Evolutionary conservation across 2,329 filamentous ascomycete species (phyloP), one percentile per base, ranked within the genome.

Genomic region (Paraconiothyrium sp.): DNA sequence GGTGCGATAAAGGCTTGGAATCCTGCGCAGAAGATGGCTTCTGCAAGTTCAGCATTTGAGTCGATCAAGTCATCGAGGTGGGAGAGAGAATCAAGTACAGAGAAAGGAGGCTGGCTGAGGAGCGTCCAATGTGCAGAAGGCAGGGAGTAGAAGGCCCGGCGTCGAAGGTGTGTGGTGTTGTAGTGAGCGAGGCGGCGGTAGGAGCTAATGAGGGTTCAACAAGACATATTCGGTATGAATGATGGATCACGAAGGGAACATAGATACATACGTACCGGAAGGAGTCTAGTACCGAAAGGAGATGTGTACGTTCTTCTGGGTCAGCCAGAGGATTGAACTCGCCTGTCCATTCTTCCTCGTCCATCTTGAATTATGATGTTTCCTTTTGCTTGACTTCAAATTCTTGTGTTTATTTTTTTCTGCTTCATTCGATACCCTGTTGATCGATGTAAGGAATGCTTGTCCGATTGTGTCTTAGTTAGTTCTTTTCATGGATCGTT

Each of bases 71-170:
- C 88, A 73, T 99, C 96, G 13, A 96, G 87, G 52, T 86, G 86
- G 67, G 90, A 87, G 39, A 99, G 86, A 0, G 89, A 92, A 39
- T 93, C 88, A 7, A 97, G 85, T 57, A 95, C 89, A 60, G 89
- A 91, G 82, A 98, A 96, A 0, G 94, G 94, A 0, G 92, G 89
- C 4, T 86, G 86, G 0, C 93, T 89, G 0, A 99, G 86, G 74
- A 97, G 85, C 72, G 91, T 87, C 89, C 93, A 95, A 76, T 99
- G 94, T 1, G 86, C 83, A 61, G 90, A 88, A 1, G 94, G 93
- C 6, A 99, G 85, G 9, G 93, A 92, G 78, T 98, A 99, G 80
- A 99, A 97, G 14, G 93, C 91, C 78, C 95, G 93, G 32, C 96
- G 89, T 24, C 95, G 90, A 20, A 94, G 86, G 78, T 98, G 94